phyloP scores from a whole-genome alignment of 1,284 basidiomycete genomes.

The Ceratobasidium sp. region DNA sequence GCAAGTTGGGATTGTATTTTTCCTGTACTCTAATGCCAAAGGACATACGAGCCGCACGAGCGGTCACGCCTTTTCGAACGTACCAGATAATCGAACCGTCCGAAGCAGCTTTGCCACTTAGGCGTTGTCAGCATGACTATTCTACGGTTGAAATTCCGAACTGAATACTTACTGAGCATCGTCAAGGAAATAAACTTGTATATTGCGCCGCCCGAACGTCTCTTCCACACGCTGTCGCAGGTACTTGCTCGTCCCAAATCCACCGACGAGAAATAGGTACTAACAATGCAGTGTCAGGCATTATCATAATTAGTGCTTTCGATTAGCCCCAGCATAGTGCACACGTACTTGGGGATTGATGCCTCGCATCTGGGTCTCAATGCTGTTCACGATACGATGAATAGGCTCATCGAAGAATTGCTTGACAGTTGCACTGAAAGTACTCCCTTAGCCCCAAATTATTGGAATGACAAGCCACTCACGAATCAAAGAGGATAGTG shows the following conservation, averaged over 20 bases:
- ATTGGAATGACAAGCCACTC: background rate
- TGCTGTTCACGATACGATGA: slow-evolving; percentile 4
- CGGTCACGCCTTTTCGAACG: slow-evolving; percentile 8
- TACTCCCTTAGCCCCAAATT: background rate
- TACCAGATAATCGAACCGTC: slow-evolving; percentile 38
- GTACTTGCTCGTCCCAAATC: slow-evolving; percentile 33
- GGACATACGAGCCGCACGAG: no score
- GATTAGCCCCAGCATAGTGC: background rate
- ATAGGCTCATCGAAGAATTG: slow-evolving; percentile 34
- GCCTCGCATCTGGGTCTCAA: slow-evolving; percentile 21
- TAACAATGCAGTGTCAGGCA: background rate
- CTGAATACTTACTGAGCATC: slow-evolving; percentile 24
- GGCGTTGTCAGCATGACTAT: background rate
- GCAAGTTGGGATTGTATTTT: background rate
- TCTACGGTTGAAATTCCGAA: background rate
- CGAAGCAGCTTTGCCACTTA: slow-evolving; percentile 35
- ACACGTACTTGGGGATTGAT: background rate
- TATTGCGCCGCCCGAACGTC: background rate
- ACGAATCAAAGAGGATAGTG: slow-evolving; percentile 4
- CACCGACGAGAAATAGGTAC: slow-evolving; percentile 37
- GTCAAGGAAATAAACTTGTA: slow-evolving; percentile 18
- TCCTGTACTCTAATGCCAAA: slow-evolving; percentile 9
- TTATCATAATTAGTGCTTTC: background rate
- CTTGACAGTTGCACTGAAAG: background rate
- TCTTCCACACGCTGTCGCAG: slow-evolving; percentile 17